Evolutionary conservation across 2,329 filamentous ascomycete genomes (phyloP), one percentile per base, ranked within the genome.

Genomic region (Pseudogymnoascus sp.): DNA sequence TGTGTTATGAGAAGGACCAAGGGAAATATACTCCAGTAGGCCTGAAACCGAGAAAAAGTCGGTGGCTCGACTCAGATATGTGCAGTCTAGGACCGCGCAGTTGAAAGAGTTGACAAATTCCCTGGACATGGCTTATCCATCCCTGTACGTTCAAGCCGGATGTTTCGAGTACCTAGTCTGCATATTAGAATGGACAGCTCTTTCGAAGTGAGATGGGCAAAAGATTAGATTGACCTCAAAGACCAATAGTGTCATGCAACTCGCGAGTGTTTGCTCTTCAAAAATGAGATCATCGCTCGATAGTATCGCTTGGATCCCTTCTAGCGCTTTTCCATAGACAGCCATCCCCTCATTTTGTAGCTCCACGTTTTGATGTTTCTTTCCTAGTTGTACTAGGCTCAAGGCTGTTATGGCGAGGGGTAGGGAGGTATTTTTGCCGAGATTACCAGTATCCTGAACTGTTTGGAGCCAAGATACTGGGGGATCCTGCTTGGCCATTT

Each of bases 391-490:
- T 15, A 62, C 62, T 37, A 64, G 39, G 60, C 62, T 64, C 25
- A 64, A 58, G 39, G 62, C 62, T 55, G 52, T 58, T 48, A 64
- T 55, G 10, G 62, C 62, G 37, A 64, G 52, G 45, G 60, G 21
- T 52, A 64, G 39, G 18, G 62, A 64, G 60, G 48, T 59, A 39
- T 62, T 62, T 12, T 60, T 40, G 37, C 52, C 52, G 33, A 59
- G 52, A 62, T 62, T 60, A 45, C 60, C 60, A 37, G 37, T 60
- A 52, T 10, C 45, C 36, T 62, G 52, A 48, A 64, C 60, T 9
- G 60, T 58, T 42, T 64, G 60, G 31, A 64, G 62, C 62, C 62
- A 64, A 60, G 62, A 64, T 40, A 64, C 60, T 59, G 60, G 62
- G 45, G 55, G 42, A 1, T 35, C 52, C 52, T 62, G 31, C 35